phyloP scores from a whole-genome alignment of 768 basidiomycete genomes.

The Rhizopogon salebrosus region DNA sequence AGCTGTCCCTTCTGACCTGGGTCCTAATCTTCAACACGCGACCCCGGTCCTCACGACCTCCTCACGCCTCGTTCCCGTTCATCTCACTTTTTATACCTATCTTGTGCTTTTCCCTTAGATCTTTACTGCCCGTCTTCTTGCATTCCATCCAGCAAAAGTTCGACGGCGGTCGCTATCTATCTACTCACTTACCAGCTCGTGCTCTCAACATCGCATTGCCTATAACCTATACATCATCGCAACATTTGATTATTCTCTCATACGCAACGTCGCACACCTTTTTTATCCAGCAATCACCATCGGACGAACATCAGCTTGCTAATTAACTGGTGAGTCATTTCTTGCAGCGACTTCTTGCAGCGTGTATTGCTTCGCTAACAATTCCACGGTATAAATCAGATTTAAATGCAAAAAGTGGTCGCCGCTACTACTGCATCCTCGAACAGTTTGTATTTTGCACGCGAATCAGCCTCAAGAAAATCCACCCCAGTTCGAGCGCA shows the following conservation, averaged over 20 bases:
- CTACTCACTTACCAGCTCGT: constrained; percentile 29
- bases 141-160: constrained; percentile 31
- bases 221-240: constrained; percentile 35
- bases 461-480: constrained; percentile 30
- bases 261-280: constrained; percentile 34
- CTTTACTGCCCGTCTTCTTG: constrained; percentile 33
- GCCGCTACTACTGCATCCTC: constrained; percentile 44
- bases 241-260: constrained; percentile 46
- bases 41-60: constrained; percentile 50
- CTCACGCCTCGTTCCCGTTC: constrained; percentile 38
- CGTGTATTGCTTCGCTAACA: constrained; percentile 9
- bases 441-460: constrained; percentile 30
- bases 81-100: constrained; percentile 53
- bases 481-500: constrained; percentile 24
- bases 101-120: constrained; percentile 35
- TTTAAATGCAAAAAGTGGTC: constrained; percentile 72
- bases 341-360: constrained; percentile 12
- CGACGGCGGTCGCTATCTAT: constrained; percentile 33
- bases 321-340: constrained; percentile 40
- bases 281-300: constrained; percentile 43
- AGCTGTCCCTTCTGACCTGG: constrained; percentile 21
- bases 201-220: constrained; percentile 26
- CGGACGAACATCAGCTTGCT: constrained; percentile 33
- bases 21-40: constrained; percentile 33
- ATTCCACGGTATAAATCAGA: constrained; percentile 26